These are phyloP conservation scores for Hura crepitans DNA, from an alignment of 441 rosid species.

Conservation along the genomic window DNA sequence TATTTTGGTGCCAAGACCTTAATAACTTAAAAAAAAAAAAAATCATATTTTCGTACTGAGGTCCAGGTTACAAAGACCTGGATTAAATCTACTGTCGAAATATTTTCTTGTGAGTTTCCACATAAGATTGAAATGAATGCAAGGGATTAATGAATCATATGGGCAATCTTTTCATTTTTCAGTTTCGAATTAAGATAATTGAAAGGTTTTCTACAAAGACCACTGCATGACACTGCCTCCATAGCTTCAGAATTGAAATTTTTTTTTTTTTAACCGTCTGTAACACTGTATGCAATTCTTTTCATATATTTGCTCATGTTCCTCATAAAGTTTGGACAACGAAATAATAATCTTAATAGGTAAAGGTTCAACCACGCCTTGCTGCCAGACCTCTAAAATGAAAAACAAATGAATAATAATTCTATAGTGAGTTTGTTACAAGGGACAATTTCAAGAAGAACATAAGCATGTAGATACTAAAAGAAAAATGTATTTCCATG, in stretches of 20 bases:
- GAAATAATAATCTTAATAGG: not conserved
- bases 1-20: no score
- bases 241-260: not conserved
- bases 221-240: slow-evolving; percentile 1
- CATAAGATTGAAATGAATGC: not conserved
- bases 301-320: not conserved
- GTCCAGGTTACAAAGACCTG: no score
- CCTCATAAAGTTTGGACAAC: not conserved
- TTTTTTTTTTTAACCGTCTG: not conserved
- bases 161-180: not conserved
- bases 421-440: not conserved
- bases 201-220: not conserved
- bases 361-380: not conserved
- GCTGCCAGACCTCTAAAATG: not conserved
- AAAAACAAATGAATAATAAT: not conserved
- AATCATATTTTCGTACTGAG: no score
- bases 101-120: not conserved
- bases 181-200: not conserved
- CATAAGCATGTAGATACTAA: not conserved
- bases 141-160: not conserved
- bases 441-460: not conserved
- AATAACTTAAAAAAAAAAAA: no score
- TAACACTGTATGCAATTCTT: not conserved
- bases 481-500: not conserved
- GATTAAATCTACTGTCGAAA: no score